A percentile compares a stretch with the other conserved stretches of the same genome.
Evolutionary conservation across 352 stramenopile genomes (phyloP).

Genomic region (Thalassiosira oceanica): DNA sequence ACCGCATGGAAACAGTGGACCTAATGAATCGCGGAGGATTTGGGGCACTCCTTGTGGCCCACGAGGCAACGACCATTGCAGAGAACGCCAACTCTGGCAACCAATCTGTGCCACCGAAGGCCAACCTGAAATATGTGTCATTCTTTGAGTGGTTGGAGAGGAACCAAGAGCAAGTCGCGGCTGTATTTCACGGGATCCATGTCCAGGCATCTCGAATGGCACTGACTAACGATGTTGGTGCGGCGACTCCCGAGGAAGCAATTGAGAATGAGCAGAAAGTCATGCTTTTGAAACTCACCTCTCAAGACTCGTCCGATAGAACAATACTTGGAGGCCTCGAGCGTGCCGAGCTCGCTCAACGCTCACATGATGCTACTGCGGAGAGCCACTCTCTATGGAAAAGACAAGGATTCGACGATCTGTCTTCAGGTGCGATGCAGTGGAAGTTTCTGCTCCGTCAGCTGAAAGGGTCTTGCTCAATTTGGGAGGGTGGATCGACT

Average conservation of each 20-base stretch:
- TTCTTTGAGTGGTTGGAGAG: constrained; percentile 82
- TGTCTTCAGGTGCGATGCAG: constrained; percentile 78
- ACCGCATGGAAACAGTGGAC: constrained; percentile 74
- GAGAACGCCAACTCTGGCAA: constrained; percentile 45
- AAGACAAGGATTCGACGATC: constrained; percentile 80
- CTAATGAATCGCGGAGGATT: constrained; percentile 80
- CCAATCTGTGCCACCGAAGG: not conserved
- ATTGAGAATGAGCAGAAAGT: constrained; percentile 79
- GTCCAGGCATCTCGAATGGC: constrained; percentile 53
- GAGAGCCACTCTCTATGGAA: constrained; percentile 81
- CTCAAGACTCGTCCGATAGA: constrained; percentile 68
- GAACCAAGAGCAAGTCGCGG: constrained; percentile 66
- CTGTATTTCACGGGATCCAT: constrained; percentile 76
- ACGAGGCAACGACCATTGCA: constrained; percentile 69
- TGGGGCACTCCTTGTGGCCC: constrained; percentile 68
- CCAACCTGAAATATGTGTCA: constrained; percentile 66
- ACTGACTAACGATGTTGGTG: constrained; percentile 44
- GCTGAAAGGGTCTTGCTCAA: constrained; percentile 77
- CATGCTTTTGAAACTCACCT: constrained; percentile 70
- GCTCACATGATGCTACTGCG: constrained; percentile 68
- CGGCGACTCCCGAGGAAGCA: constrained; percentile 64
- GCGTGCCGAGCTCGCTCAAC: constrained; percentile 65
- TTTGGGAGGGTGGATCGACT: constrained; percentile 75
- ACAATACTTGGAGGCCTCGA: constrained; percentile 76
- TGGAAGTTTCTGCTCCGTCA: constrained; percentile 79